Evolutionary conservation across 176 grass and related monocot species (phyloP), one percentile per base, ranked within the genome.

Genomic region (Lolium multiflorum): DNA sequence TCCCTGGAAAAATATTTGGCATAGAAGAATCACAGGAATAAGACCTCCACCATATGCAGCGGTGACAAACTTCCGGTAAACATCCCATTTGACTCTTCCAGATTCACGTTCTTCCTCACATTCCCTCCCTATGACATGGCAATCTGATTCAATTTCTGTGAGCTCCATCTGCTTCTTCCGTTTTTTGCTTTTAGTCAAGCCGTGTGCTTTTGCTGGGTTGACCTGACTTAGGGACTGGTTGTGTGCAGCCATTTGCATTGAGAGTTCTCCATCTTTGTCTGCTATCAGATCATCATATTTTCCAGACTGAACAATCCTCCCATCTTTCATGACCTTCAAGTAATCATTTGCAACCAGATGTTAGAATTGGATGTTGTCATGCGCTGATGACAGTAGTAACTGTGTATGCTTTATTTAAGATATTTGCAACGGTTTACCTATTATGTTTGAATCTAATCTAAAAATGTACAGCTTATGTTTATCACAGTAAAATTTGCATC

Each of bases 271-370:
- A 46, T 86, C 52, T 61, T 49, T 70, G 25, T 95, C 89, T 77
- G 41, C 71, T 61, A 95, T 85, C 22, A 97, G 88, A 87, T 97
- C 85, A 84, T 95, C 89, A 66, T 97, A 93, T 81, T 90, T 95
- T 10, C 95, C 92, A 2, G 92, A 93, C 88, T 95, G 92, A 87
- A 93, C 92, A 65, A 97, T 93, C 80, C 77, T 91, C 87, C 95
- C 92, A 39, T 95, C 89, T 85, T 83, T 91, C 89, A 97, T 90
- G 68, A 97, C 92, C 95, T 97, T 74, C 20, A 80, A 44, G 65
- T 90, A 49, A 77, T 8, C 44, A 83, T 28, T 74, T 11, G 26
- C 62, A 48, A 25, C 4, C 14, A 87, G 83, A 11, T 81, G 13
- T 61, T 59, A 85, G 18, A 70, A 69, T 78, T 38, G 1, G 66